Percentiles rank a stretch among this genome's conserved stretches.
Conservation (phyloP, 768 basidiomycete genomes). For the Leucocoprinus birnbaumii region DNA sequence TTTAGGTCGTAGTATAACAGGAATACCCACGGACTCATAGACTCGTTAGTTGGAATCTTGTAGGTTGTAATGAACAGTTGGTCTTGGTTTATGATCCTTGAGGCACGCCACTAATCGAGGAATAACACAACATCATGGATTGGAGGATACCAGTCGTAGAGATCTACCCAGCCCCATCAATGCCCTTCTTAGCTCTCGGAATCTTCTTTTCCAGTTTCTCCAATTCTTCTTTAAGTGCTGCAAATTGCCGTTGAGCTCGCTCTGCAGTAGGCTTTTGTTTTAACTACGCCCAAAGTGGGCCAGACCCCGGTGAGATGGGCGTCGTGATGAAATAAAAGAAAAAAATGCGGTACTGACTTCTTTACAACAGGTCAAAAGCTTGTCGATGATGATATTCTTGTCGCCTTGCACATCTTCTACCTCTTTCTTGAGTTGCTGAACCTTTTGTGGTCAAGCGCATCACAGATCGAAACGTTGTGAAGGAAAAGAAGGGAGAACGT, state of each 20-base stretch:
- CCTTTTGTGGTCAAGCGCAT: conserved; percentile 33
- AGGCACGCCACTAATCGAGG: background rate
- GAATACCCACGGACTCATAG: conserved; percentile 5
- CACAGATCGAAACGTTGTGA: background rate
- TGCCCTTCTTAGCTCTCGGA: conserved; percentile 39
- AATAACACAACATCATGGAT: conserved; percentile 10
- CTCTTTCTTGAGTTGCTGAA: conserved; percentile 66
- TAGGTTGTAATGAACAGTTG: background rate
- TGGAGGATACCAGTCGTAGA: background rate
- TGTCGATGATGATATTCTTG: conserved; percentile 80
- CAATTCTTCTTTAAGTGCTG: conserved; percentile 79
- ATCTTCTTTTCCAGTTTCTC: conserved; percentile 81
- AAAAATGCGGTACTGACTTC: conserved; percentile 54
- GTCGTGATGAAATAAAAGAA: conserved; percentile 4
- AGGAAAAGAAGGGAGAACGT: background rate
- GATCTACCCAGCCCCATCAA: conserved; percentile 20
- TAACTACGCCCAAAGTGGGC: conserved; percentile 24
- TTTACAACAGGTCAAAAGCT: conserved; percentile 82
- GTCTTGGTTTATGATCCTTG: background rate
- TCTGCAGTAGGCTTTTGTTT: conserved; percentile 75
- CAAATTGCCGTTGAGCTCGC: conserved; percentile 76
- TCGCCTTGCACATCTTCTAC: conserved; percentile 78
- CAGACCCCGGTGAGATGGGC: conserved; percentile 16
- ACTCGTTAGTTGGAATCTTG: background rate
- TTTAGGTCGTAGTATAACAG: conserved; percentile 1